Conservation (phyloP, 2,329 filamentous ascomycete species). For the Akanthomyces muscarius region DNA sequence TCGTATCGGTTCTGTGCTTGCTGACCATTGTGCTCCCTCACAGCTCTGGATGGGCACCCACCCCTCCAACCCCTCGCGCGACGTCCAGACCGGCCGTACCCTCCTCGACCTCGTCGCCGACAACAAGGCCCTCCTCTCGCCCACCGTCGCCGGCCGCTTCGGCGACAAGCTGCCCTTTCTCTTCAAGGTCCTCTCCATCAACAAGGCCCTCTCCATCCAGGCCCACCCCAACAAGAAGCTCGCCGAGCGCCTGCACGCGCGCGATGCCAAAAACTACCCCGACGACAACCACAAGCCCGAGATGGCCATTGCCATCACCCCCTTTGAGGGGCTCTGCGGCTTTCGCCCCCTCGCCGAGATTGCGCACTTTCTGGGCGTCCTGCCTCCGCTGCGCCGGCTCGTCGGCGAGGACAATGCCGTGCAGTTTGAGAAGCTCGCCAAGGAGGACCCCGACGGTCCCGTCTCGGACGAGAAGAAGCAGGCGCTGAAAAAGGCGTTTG, state of each 20-base stretch:
- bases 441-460: slow-evolving; percentile 36
- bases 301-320: slow-evolving; percentile 97
- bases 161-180: slow-evolving; percentile 85
- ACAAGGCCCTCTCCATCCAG: slow-evolving; percentile 94
- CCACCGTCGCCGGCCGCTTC: slow-evolving; percentile 69
- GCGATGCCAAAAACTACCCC: slow-evolving; percentile 90
- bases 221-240: slow-evolving; percentile 92
- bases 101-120: slow-evolving; percentile 84
- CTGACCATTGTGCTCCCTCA: neutral
- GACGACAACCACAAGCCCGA: slow-evolving; percentile 99
- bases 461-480: slow-evolving; percentile 65
- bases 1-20: neutral
- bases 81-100: slow-evolving; percentile 76
- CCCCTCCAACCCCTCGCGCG: slow-evolving; percentile 89
- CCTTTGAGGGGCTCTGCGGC: slow-evolving; percentile 92
- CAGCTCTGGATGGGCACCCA: slow-evolving; percentile 99
- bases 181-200: slow-evolving; percentile 95
- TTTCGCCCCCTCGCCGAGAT: slow-evolving; percentile 89
- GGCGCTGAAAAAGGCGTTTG: slow-evolving; percentile 71
- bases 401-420: slow-evolving; percentile 62
- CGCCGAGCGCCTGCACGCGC: slow-evolving; percentile 80
- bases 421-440: slow-evolving; percentile 49
- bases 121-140: slow-evolving; percentile 77
- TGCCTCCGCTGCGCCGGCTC: slow-evolving; percentile 57
- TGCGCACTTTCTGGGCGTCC: slow-evolving; percentile 67